Evolutionary conservation across 2,329 filamentous ascomycete species (phyloP).

Genomic region (Macroventuria anomochaeta): DNA sequence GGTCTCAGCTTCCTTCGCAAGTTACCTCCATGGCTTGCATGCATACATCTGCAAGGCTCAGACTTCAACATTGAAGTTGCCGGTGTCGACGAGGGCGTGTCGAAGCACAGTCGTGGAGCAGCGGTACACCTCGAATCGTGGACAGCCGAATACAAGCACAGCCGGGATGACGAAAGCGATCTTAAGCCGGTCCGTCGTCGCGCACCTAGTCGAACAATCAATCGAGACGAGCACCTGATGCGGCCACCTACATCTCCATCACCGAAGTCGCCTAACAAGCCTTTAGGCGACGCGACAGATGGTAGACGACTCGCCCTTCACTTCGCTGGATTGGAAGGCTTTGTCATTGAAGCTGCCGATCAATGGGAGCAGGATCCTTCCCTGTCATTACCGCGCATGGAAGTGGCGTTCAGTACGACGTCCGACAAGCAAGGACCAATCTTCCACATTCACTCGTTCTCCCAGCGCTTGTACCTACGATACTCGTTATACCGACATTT

Average conservation of each 20-base stretch:
- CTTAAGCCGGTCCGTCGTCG: constrained; percentile 69
- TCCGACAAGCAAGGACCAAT: constrained; percentile 88
- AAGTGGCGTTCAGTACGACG: constrained; percentile 81
- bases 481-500: constrained; percentile 97
- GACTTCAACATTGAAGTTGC: constrained; percentile 92
- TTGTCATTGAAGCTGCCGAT: constrained; percentile 86
- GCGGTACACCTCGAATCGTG: constrained; percentile 87
- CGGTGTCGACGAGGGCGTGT: constrained; percentile 83
- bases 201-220: constrained; percentile 68
- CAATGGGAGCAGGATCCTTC: constrained; percentile 87
- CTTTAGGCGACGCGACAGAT: constrained; percentile 63
- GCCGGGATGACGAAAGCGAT: constrained; percentile 71
- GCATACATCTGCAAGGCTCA: constrained; percentile 82
- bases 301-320: constrained; percentile 83
- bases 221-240: constrained; percentile 67
- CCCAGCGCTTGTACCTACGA: constrained; percentile 79
- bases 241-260: constrained; percentile 59
- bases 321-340: constrained; percentile 82
- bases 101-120: constrained; percentile 79
- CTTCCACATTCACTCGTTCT: constrained; percentile 82
- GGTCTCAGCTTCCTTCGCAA: constrained; percentile 71
- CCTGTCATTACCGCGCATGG: constrained; percentile 82
- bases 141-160: constrained; percentile 86
- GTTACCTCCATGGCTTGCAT: constrained; percentile 82
- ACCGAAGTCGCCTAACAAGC: constrained; percentile 59